Evolutionary conservation across 257 asterid species (phyloP).

Genomic region (Petrea volubilis): DNA sequence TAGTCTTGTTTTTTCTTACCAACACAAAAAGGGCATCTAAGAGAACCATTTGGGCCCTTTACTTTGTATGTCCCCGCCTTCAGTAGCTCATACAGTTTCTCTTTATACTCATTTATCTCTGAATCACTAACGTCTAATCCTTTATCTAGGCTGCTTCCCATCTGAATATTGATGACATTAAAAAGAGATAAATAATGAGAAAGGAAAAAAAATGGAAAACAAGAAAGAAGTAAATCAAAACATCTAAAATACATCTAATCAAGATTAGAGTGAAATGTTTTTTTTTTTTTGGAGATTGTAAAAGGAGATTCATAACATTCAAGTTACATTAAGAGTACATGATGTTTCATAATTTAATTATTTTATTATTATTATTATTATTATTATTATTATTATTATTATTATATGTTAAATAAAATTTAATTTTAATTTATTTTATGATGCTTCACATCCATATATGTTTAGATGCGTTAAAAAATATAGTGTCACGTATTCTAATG

Average conservation of each 20-base stretch:
- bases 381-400: too few relatives aligned
- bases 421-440: too few relatives aligned
- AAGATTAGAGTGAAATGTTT: not conserved
- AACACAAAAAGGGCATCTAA: conserved; percentile 93
- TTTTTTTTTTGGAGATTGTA: too few relatives aligned
- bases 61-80: conserved; percentile 65
- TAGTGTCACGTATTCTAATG: too few relatives aligned
- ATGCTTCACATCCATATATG: too few relatives aligned
- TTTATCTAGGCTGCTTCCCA: conserved; percentile 79
- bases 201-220: not conserved
- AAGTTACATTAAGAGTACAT: too few relatives aligned
- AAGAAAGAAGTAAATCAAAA: not conserved
- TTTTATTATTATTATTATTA: too few relatives aligned
- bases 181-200: not conserved
- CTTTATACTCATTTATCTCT: conserved; percentile 76
- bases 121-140: conserved; percentile 82
- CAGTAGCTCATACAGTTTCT: conserved; percentile 70
- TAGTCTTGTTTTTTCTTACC: conserved; percentile 94
- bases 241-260: conserved; percentile 13
- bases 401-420: too few relatives aligned
- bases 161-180: conserved; percentile 34
- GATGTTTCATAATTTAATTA: too few relatives aligned
- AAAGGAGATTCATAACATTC: too few relatives aligned
- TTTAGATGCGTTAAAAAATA: too few relatives aligned
- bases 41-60: conserved; percentile 73